Evolutionary conservation across 345 rosid genomes (phyloP).

Genomic region (Microcos paniculata): DNA sequence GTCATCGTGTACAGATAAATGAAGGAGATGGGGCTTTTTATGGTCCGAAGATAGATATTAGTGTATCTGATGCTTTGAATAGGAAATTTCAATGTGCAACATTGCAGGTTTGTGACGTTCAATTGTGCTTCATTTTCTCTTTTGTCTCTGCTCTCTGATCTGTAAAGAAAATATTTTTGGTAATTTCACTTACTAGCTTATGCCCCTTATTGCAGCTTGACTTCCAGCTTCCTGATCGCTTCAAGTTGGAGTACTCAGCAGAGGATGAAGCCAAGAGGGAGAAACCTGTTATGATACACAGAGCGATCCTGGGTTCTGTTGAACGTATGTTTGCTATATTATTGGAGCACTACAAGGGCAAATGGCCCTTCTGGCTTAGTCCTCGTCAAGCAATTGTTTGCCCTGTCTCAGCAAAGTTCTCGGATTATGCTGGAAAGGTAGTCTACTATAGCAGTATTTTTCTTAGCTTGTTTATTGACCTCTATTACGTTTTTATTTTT

Average conservation of each 20-base stretch:
- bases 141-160: background rate
- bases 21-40: conserved; percentile 98
- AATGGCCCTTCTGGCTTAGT: conserved; percentile 99
- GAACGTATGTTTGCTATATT: conserved; percentile 95
- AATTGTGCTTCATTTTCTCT: background rate
- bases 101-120: conserved; percentile 59
- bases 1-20: conserved; percentile 51
- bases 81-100: conserved; percentile 97
- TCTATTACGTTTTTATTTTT: too few relatives aligned
- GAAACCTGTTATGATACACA: conserved; percentile 91
- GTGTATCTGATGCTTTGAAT: conserved; percentile 92
- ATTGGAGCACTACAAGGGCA: conserved; percentile 95
- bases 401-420: conserved; percentile 83
- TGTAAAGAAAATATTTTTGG: conserved; percentile 7
- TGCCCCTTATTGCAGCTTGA: conserved; percentile 66
- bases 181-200: conserved; percentile 22
- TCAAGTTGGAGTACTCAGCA: conserved; percentile 74
- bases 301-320: conserved; percentile 93
- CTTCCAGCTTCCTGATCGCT: conserved; percentile 85
- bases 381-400: conserved; percentile 98
- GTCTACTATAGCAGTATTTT: conserved; percentile 8
- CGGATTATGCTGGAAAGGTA: conserved; percentile 69
- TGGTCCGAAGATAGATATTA: conserved; percentile 97
- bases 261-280: conserved; percentile 84
- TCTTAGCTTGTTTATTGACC: too few relatives aligned